phyloP scores from a whole-genome alignment of 2,329 filamentous ascomycete species.

The Aphanocladium album region DNA sequence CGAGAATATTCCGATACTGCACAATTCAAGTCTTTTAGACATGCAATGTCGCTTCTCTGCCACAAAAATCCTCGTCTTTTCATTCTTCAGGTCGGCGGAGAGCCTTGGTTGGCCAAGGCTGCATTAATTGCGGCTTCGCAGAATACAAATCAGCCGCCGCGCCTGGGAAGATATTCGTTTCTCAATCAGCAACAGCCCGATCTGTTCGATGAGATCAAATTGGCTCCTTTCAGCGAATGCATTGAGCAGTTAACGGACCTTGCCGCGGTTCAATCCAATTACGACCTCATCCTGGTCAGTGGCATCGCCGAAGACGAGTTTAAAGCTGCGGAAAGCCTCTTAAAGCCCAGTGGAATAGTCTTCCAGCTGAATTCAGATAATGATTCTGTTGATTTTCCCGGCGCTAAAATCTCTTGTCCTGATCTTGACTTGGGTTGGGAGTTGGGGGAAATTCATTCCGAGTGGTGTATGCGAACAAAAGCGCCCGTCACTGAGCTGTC shows the following conservation, averaged over 20 bases:
- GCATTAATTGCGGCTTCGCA: slow-evolving; percentile 25
- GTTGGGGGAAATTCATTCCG: neutral
- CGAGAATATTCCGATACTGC: slow-evolving; percentile 31
- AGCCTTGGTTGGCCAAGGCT: slow-evolving; percentile 14
- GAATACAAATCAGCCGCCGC: slow-evolving; percentile 22
- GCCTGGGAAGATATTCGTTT: slow-evolving; percentile 30
- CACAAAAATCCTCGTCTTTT: slow-evolving; percentile 36
- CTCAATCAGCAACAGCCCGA: slow-evolving; percentile 16
- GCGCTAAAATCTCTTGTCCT: neutral
- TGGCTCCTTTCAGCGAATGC: neutral
- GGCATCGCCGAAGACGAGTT: slow-evolving; percentile 8
- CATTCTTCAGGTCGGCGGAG: slow-evolving; percentile 35
- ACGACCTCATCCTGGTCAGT: slow-evolving; percentile 3
- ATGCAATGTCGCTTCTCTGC: slow-evolving; percentile 29
- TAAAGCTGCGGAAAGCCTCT: slow-evolving; percentile 11
- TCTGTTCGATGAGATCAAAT: neutral
- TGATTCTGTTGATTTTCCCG: neutral
- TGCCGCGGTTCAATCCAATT: neutral
- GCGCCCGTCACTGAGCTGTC: neutral
- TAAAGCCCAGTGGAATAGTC: slow-evolving; percentile 6
- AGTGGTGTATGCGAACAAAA: neutral
- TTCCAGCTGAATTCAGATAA: neutral
- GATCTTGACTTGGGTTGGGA: neutral
- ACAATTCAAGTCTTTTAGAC: slow-evolving; percentile 17
- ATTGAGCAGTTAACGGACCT: neutral